Conservation (phyloP, 2,329 filamentous ascomycete genomes). For the Fusarium penzigii region DNA sequence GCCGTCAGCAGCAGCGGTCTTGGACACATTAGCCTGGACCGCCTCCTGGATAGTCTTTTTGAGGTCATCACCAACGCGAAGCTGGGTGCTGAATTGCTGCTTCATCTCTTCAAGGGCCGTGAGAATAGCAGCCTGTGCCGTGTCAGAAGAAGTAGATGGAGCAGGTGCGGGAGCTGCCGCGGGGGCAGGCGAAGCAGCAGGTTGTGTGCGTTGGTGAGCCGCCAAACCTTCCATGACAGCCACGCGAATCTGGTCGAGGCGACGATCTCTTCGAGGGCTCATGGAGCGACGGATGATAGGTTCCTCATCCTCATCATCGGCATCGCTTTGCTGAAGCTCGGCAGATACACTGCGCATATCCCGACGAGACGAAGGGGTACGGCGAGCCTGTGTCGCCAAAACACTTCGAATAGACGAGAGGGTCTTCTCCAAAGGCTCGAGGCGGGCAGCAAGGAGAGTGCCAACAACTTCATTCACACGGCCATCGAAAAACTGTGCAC, state of each 20-base stretch:
- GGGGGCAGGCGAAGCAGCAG: conserved; percentile 31
- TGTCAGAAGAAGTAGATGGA: conserved; percentile 9
- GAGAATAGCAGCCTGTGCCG: conserved; percentile 49
- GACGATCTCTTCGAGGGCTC: conserved; percentile 78
- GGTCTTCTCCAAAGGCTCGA: conserved; percentile 80
- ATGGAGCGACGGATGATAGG: conserved; percentile 64
- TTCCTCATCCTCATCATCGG: conserved; percentile 90
- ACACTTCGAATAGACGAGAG: conserved; percentile 74
- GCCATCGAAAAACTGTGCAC: conserved; percentile 86
- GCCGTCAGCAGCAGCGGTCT: conserved; percentile 44
- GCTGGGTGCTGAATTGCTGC: conserved; percentile 41
- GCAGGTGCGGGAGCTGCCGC: background rate
- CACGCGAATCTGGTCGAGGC: conserved; percentile 77
- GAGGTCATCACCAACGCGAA: conserved; percentile 50
- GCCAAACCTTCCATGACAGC: conserved; percentile 74
- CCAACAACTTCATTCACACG: conserved; percentile 87
- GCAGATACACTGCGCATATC: conserved; percentile 67
- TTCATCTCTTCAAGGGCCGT: conserved; percentile 68
- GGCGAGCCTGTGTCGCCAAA: conserved; percentile 58
- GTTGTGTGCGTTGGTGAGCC: conserved; percentile 49
- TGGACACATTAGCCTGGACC: conserved; percentile 57
- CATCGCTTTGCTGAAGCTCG: conserved; percentile 80
- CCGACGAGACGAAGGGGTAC: conserved; percentile 56
- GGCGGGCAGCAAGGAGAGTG: conserved; percentile 70
- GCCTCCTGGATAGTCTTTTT: conserved; percentile 64